phyloP scores from a whole-genome alignment of 257 asterid genomes.

The Schizonepeta tenuifolia region DNA sequence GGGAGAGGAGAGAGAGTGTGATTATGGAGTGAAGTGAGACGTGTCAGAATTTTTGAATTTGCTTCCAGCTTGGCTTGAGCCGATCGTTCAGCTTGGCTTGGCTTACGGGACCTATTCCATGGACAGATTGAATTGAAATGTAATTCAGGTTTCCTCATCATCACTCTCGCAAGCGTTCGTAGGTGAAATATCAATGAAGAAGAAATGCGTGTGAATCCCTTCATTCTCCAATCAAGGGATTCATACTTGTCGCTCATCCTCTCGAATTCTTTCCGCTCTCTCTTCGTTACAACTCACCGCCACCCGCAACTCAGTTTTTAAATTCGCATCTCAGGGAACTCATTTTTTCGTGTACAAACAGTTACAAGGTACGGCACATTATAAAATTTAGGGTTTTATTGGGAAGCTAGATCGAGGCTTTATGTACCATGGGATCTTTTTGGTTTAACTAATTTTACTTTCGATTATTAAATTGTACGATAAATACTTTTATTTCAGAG shows the following conservation, averaged over 20 bases:
- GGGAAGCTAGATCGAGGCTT: conserved; percentile 1
- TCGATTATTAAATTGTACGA: conserved; percentile 11
- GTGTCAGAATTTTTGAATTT: too few species aligned
- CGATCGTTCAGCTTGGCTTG: too few species aligned
- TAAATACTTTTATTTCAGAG: conserved; percentile 11
- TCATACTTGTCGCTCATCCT: conserved; percentile 16
- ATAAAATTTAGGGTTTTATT: conserved; percentile 38
- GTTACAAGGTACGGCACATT: conserved; percentile 30
- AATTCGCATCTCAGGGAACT: neutral
- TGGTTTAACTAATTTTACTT: neutral
- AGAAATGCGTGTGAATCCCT: too few species aligned
- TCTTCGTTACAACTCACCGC: conserved; percentile 27
- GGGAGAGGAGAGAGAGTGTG: too few species aligned
- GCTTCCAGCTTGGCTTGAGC: too few species aligned
- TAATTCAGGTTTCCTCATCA: too few species aligned
- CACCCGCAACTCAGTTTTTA: neutral
- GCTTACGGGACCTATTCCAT: too few species aligned
- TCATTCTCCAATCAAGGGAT: conserved; percentile 1
- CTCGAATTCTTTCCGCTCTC: conserved; percentile 9
- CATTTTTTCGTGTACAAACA: neutral
- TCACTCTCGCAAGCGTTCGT: too few species aligned
- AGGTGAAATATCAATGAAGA: too few species aligned
- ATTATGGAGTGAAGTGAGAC: too few species aligned
- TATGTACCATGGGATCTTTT: neutral
- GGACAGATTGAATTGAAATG: too few species aligned